phyloP scores from a whole-genome alignment of 192 early-diverging fungal genomes.

The Linnemannia zychae region DNA sequence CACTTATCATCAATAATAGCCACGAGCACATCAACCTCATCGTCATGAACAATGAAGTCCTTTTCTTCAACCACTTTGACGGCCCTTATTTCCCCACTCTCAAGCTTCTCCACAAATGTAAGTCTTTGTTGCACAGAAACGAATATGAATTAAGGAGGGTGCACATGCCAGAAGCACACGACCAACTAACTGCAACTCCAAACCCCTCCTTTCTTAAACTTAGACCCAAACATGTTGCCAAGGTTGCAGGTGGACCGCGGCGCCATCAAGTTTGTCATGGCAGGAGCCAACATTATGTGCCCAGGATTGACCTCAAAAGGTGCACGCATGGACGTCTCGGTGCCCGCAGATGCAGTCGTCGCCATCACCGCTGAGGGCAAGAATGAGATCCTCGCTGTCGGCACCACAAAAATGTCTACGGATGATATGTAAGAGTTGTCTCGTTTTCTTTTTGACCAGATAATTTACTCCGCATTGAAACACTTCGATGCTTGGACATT shows the following conservation, averaged over 20 bases:
- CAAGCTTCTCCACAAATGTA: slow-evolving; percentile 91
- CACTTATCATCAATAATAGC: slow-evolving; percentile 65
- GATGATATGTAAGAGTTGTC: slow-evolving; percentile 91
- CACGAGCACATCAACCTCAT: slow-evolving; percentile 91
- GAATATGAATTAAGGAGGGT: not conserved
- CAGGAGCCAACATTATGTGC: slow-evolving; percentile 99
- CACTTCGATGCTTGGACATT: not conserved
- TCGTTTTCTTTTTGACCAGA: slow-evolving; percentile 1
- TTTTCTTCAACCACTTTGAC: slow-evolving; percentile 97
- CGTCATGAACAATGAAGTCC: slow-evolving; percentile 83
- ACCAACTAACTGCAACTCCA: too few relatives aligned
- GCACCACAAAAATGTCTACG: slow-evolving; percentile 89
- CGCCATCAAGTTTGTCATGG: slow-evolving; percentile 98
- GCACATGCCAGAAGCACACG: not conserved
- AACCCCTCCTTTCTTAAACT: slow-evolving; percentile 10
- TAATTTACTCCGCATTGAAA: not conserved
- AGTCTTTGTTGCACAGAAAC: not conserved
- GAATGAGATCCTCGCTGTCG: slow-evolving; percentile 93
- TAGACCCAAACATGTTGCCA: slow-evolving; percentile 93
- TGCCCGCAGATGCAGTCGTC: slow-evolving; percentile 82
- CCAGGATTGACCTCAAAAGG: slow-evolving; percentile 97
- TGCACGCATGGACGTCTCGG: slow-evolving; percentile 81
- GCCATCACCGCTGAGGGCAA: slow-evolving; percentile 97
- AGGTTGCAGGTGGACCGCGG: slow-evolving; percentile 94
- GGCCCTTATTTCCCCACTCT: slow-evolving; percentile 92